Percentiles rank a stretch among this genome's conserved stretches.
phyloP scores from a whole-genome alignment of 228 moss, liverwort and hornwort species.

The Sphagnum fallax region DNA sequence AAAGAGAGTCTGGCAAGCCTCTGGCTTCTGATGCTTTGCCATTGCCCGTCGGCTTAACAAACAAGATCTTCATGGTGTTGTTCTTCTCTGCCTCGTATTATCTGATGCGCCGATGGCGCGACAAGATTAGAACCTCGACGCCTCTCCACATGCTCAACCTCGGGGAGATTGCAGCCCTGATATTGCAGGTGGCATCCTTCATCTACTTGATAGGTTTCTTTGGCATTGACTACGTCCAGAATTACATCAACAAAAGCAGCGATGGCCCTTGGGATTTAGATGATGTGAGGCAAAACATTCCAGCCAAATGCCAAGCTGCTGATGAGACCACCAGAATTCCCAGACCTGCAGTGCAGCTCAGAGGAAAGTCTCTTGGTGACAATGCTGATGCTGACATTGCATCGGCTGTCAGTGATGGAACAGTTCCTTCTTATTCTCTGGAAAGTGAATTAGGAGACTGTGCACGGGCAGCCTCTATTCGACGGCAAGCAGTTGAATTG shows the following conservation, averaged over 20 bases:
- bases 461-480: constrained; percentile 52
- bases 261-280: constrained; percentile 81
- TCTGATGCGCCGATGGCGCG: constrained; percentile 91
- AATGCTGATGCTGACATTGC: constrained; percentile 73
- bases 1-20: constrained; percentile 37
- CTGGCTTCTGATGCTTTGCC: constrained; percentile 86
- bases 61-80: constrained; percentile 83
- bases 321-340: constrained; percentile 8
- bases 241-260: constrained; percentile 53
- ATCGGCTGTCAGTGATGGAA: constrained; percentile 54
- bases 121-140: constrained; percentile 84
- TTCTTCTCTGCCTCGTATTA: constrained; percentile 88
- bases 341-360: constrained; percentile 41
- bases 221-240: constrained; percentile 94
- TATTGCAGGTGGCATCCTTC: constrained; percentile 74
- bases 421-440: constrained; percentile 58
- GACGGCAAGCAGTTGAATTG: constrained; percentile 76
- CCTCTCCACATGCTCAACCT: constrained; percentile 97
- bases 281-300: constrained; percentile 49
- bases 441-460: constrained; percentile 71
- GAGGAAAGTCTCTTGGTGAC: constrained; percentile 50
- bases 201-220: constrained; percentile 97
- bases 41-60: constrained; percentile 85
- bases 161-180: constrained; percentile 73
- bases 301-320: constrained; percentile 36